Conservation (phyloP, 139 green algal genomes). For the Chlamydomonas schloesseri region DNA sequence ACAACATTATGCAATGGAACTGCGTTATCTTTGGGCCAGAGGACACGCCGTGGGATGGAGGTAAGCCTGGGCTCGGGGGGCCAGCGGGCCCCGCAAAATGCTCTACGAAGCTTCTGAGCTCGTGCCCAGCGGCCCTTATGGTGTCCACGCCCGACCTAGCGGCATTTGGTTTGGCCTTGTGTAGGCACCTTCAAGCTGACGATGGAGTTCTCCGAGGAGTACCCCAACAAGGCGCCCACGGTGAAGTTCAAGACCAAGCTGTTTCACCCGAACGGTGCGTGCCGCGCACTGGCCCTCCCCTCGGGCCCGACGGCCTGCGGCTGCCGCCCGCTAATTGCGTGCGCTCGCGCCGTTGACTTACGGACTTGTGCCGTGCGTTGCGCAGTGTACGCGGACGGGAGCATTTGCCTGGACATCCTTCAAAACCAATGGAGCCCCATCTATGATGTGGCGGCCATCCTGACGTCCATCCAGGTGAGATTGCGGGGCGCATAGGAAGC, state of each 20-base stretch:
- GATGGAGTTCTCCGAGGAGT: conserved; percentile 97
- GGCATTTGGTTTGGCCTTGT: too few relatives aligned
- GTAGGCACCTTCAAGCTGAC: conserved; percentile 97
- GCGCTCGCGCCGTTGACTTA: too few relatives aligned
- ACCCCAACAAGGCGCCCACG: conserved; percentile 96
- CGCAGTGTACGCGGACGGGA: conserved; percentile 92
- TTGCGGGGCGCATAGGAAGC: not conserved
- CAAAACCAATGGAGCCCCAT: conserved; percentile 99
- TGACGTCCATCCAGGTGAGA: conserved; percentile 95
- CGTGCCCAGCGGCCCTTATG: not conserved
- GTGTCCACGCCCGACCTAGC: too few relatives aligned
- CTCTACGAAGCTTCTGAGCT: not conserved
- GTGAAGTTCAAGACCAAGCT: conserved; percentile 96
- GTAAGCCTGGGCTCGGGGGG: conserved; percentile 66
- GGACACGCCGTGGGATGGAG: conserved; percentile 96
- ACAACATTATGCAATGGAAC: conserved; percentile 99
- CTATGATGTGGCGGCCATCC: conserved; percentile 96
- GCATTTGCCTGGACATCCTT: conserved; percentile 98
- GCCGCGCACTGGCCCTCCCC: too few relatives aligned
- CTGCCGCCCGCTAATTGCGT: too few relatives aligned
- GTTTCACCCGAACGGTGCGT: conserved; percentile 94
- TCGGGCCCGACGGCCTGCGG: too few relatives aligned
- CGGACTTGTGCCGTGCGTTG: too few relatives aligned
- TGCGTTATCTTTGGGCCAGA: conserved; percentile 99
- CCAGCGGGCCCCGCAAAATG: not conserved